Evolutionary conservation across 202 grass and related monocot species (phyloP), one percentile per base, ranked within the genome.

Genomic region (Brachypodium distachyon): DNA sequence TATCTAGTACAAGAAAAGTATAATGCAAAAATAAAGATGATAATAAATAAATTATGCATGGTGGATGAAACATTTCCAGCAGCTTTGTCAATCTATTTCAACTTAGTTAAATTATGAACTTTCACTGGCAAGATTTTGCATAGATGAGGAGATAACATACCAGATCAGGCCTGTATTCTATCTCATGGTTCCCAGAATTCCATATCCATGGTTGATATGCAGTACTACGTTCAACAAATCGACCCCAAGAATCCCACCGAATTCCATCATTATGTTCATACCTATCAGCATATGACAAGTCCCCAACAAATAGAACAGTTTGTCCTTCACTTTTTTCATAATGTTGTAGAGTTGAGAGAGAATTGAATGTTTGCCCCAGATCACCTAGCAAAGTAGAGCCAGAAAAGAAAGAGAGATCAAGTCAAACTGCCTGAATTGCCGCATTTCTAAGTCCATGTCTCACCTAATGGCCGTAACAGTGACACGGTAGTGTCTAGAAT

Each of bases 181-280:
- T 94, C 80, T 98, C 95, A 77, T 98, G 95, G 83, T 98, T 98
- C 49, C 95, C 95, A 92, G 84, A 6, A 51, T 48, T 84, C 80
- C 88, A 94, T 52, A 98, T 94, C 95, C 95, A 98, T 82, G 95
- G 89, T 32, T 98, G 95, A 78, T 92, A 94, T n/a, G 95, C 91
- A 68, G 84, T 72, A 86, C 89, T 88, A 46, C 47, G 65, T 76
- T 98, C 95, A 61, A 94, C 70, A 88, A 98, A 63, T 38, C 82
- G 89, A 58, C 81, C 91, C 91, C 91, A 98, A 61, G 91, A 88
- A 80, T 98, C 95, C 95, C 95, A 98, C 50, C 95, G 87, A 82
- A 82, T 68, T 4, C 95, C 95, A 55, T 98, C 95, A 81, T 98
- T 79, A 77, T 94, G 81, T 77, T 83, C n/a, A 84, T 98, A 98